Conservation (phyloP, 2,329 filamentous ascomycete species). For the Taxawa tesnikishii region DNA sequence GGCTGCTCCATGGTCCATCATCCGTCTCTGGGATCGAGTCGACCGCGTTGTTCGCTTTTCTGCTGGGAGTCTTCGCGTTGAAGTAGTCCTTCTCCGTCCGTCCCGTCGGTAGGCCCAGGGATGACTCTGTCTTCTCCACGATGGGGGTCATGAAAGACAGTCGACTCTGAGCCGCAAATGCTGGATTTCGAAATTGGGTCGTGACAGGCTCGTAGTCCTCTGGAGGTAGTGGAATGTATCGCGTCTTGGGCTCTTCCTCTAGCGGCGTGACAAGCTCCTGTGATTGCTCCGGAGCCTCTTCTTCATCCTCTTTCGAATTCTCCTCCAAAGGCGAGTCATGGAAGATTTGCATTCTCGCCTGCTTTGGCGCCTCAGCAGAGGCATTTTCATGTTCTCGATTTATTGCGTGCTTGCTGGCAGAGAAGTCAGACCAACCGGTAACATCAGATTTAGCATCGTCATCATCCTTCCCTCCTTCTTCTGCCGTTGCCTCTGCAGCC, state of each 20-base stretch:
- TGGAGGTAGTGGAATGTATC: slow-evolving; percentile 68
- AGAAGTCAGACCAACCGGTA: slow-evolving; percentile 85
- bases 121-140: slow-evolving; percentile 86
- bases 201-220: slow-evolving; percentile 70
- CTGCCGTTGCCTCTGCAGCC: slow-evolving; percentile 14
- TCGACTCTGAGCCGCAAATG: slow-evolving; percentile 72
- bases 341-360: not conserved
- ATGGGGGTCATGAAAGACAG: slow-evolving; percentile 98
- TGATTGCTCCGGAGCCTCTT: slow-evolving; percentile 12
- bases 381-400: slow-evolving; percentile 15
- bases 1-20: slow-evolving; percentile 52
- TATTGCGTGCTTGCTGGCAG: slow-evolving; percentile 43
- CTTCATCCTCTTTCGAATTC: slow-evolving; percentile 19
- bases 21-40: slow-evolving; percentile 26
- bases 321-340: slow-evolving; percentile 6
- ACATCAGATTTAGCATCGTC: slow-evolving; percentile 38
- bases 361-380: slow-evolving; percentile 18
- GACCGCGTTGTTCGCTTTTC: slow-evolving; percentile 29
- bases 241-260: slow-evolving; percentile 37
- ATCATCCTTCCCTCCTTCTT: slow-evolving; percentile 30
- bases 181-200: slow-evolving; percentile 69
- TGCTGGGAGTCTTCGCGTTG: slow-evolving; percentile 66
- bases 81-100: slow-evolving; percentile 45
- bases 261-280: slow-evolving; percentile 36
- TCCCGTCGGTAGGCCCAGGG: slow-evolving; percentile 55